phyloP scores from a whole-genome alignment of 2,329 filamentous ascomycete genomes.

The Capronia americana region DNA sequence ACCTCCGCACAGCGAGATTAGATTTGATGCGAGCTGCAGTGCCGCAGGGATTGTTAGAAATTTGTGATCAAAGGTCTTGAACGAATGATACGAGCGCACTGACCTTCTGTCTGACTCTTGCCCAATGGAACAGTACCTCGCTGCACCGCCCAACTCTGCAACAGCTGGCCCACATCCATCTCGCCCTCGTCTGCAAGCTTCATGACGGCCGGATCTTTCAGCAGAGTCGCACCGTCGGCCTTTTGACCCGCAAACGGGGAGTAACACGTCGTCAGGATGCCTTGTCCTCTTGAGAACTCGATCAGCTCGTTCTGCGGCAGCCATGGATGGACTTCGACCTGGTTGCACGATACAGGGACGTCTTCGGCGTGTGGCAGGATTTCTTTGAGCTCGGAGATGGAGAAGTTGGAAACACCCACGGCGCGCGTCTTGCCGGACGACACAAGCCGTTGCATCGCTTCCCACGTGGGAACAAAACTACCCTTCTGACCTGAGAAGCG shows the following conservation, averaged over 20 bases:
- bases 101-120: constrained; percentile 66
- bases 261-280: constrained; percentile 52
- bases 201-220: constrained; percentile 64
- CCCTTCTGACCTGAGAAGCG: constrained; percentile 18
- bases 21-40: constrained; percentile 54
- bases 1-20: constrained; percentile 56
- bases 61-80: not conserved
- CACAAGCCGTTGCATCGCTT: constrained; percentile 68
- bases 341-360: constrained; percentile 51
- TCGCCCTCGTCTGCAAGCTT: constrained; percentile 64
- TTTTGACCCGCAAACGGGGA: constrained; percentile 46
- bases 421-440: constrained; percentile 67
- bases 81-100: not conserved
- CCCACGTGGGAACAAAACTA: constrained; percentile 59
- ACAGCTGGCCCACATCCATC: constrained; percentile 65
- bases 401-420: constrained; percentile 82
- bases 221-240: constrained; percentile 21
- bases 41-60: not conserved
- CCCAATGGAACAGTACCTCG: constrained; percentile 72
- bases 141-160: constrained; percentile 70
- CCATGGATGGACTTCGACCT: constrained; percentile 56
- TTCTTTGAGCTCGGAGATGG: constrained; percentile 56
- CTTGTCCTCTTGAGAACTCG: constrained; percentile 50
- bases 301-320: constrained; percentile 54
- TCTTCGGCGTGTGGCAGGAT: constrained; percentile 53